Base-by-base conservation (phyloP, 2,329 filamentous ascomycete genomes). In the Alternaria arbusti region DNA sequence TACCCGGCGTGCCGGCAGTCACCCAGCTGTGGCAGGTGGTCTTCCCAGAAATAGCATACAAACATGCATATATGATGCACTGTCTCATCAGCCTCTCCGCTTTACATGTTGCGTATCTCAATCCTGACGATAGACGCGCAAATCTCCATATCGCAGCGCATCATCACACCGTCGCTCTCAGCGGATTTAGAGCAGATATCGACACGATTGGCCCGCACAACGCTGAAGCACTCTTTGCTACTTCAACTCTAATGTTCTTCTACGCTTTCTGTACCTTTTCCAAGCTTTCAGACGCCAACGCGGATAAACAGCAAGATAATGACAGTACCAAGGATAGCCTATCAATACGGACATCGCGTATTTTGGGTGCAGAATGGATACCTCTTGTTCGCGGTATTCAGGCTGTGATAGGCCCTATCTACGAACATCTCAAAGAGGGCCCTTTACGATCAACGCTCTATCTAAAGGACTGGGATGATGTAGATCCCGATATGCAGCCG, bases 321-420 rank as follows among this genome's bases (percentile, higher is more conserved):
- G 30, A 36, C 20, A 54, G 28, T 2, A 40, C 54, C 8, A 30
- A 49, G 8, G 30, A 23, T 15, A 56, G 22, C 20, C 11, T 43
- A 11, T 46, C 49, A 12, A 30, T 51, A n/a, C 61, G 63, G 7
- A 61, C 59, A 13, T 59, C 66, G 15, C 67, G 64, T 4, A 54
- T 70, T 10, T 56, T 73, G 6, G 70, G 70, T n/a, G 64, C 61
- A 17, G 64, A 65, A 20, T 71, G 71, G 71, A 71, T 72, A 44
- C 64, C 69, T 4, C 36, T 73, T 20, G 40, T 72, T 2, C 68
- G 67, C 1, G 70, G 71, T 5, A 15, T 71, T 6, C 26, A 40
- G 3, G 30, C 59, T 8, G 60, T 73, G 3, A 25, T 73, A 25
- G 45, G 26, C 1, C 63, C 58, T 8, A 52, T 65, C 3, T 57